Conservation (phyloP, 257 asterid genomes). For the Penstemon barbatus region DNA sequence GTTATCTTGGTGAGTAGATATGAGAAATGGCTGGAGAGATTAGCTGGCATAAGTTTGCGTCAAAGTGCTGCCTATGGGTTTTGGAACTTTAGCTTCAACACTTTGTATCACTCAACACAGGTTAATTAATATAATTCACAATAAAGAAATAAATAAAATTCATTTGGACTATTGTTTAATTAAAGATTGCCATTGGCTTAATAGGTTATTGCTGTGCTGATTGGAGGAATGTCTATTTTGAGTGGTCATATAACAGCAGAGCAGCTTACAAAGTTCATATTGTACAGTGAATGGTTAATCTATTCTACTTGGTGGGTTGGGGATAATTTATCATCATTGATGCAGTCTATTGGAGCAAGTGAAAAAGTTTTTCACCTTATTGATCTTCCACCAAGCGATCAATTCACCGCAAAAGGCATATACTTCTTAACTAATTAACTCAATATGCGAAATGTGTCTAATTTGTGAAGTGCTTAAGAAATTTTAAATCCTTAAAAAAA, state of each 20-base stretch:
- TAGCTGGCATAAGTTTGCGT: constrained; percentile 79
- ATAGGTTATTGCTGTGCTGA: constrained; percentile 93
- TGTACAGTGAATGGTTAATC: constrained; percentile 98
- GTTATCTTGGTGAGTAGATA: constrained; percentile 50
- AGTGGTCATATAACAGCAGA: constrained; percentile 92
- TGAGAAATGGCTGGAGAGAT: constrained; percentile 67
- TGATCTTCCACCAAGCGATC: constrained; percentile 70
- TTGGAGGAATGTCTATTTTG: constrained; percentile 91
- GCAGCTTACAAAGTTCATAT: constrained; percentile 91
- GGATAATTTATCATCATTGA: constrained; percentile 83
- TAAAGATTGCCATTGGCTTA: constrained; percentile 17
- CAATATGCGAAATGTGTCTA: constrained; percentile 19
- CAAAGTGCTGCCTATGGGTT: constrained; percentile 97
- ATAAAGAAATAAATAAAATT: background rate
- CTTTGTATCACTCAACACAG: constrained; percentile 90
- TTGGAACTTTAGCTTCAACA: constrained; percentile 90
- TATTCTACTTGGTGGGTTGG: constrained; percentile 99
- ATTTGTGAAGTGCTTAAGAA: background rate
- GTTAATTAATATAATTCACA: constrained; percentile 47
- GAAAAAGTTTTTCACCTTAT: constrained; percentile 90
- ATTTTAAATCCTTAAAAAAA: background rate
- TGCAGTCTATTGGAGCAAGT: constrained; percentile 98
- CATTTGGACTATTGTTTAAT: background rate
- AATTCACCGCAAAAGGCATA: constrained; percentile 72
- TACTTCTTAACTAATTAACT: constrained; percentile 24